Conservation (phyloP, 257 asterid species). For the Nyctanthes arbortristis region DNA sequence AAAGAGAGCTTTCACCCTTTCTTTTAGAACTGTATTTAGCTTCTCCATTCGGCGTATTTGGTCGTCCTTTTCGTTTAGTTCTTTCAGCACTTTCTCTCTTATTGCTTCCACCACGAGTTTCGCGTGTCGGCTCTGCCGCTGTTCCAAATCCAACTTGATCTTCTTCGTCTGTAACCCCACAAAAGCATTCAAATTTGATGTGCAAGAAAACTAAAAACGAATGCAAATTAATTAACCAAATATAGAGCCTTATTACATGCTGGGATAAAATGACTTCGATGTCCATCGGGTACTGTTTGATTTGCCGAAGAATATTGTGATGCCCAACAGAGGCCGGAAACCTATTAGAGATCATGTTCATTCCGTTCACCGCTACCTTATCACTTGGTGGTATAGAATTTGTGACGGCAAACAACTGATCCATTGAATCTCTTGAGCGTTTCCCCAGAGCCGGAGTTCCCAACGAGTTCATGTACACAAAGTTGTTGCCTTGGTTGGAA, state of each 20-base stretch:
- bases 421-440: not conserved
- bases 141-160: conserved; percentile 41
- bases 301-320: conserved; percentile 26
- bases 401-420: not conserved
- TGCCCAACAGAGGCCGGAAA: conserved; percentile 34
- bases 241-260: conserved; percentile 49
- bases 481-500: not conserved
- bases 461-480: not conserved
- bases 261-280: conserved; percentile 48
- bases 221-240: no score
- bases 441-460: not conserved
- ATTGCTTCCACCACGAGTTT: conserved; percentile 37
- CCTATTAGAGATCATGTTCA: no score
- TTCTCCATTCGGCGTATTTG: conserved; percentile 49
- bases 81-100: conserved; percentile 39
- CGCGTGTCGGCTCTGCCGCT: conserved; percentile 42
- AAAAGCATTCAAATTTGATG: not conserved
- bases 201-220: no score
- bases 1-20: conserved; percentile 34
- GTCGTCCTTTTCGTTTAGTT: conserved; percentile 53
- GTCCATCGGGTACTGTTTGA: conserved; percentile 43
- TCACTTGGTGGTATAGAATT: no score
- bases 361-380: not conserved
- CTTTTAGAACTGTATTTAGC: conserved; percentile 43
- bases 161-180: conserved; percentile 42